Evolutionary conservation across 441 rosid genomes (phyloP), one percentile per base, ranked within the genome.

Genomic region (Populus hybrid): DNA sequence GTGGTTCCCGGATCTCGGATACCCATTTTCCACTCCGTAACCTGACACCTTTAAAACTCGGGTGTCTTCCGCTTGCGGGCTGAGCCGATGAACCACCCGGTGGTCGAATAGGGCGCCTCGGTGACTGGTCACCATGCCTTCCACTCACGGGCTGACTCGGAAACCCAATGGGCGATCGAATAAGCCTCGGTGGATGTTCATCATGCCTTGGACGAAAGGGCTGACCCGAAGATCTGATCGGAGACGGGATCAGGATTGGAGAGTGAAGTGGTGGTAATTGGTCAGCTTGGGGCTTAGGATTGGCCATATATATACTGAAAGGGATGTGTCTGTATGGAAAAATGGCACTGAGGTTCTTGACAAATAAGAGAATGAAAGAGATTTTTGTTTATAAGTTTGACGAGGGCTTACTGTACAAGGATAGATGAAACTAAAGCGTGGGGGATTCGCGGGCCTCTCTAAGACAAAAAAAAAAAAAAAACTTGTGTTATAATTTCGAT

Each of bases 1-100:
- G 91, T 7, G 98, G 98, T 79, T 92, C 96, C 77, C 98, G 87
- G 83, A 94, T 89, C 85, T 94, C 98, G 5, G 96, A 90, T n/a
- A 94, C 97, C 97, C 98, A 94, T 81, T 94, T 94, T 1, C 88
- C 93, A 28, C 93, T 86, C 83, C 98, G 91, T 82, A 79, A 82
- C 46, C 98, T 85, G 76, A 92, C 91, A 69, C 98, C 97, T 0
- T 90, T 85, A 74, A 81, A 94, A 67, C 46, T 35, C 6, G 89
- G 87, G 68, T 85, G 91, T 71, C 82, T 86, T 30, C 85, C 77
- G 28, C 61, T 79, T 5, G 69, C 4, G 72, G 83, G 50, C 61
- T 73, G 74, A 74, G 59, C 28, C 59, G 83, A 64, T 1, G 83
- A 73, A 67, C 79, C 81, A 4, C 80, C 72, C 6, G 83, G 77